phyloP scores from a whole-genome alignment of 73 alveolate species.

The Symbiodinium pilosum region DNA sequence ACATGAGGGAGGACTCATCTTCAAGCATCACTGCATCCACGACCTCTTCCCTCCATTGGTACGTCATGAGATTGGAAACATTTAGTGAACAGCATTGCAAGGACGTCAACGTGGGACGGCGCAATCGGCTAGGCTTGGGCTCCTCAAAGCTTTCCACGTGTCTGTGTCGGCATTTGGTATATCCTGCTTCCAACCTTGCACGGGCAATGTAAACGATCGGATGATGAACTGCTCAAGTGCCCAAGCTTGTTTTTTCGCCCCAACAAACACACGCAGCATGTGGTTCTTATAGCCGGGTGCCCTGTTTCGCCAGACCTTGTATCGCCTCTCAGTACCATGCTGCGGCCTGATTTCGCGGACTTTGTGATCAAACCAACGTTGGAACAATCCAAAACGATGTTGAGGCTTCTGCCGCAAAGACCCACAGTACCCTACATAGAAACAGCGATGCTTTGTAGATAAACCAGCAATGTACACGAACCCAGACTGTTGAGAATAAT shows the following conservation, averaged over 20 bases:
- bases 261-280: not conserved
- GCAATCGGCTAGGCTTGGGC: too few species aligned
- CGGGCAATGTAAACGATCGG: not conserved
- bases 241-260: not conserved
- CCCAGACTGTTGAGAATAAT: not conserved
- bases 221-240: slow-evolving; percentile 25
- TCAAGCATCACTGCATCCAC: not conserved
- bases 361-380: slow-evolving; percentile 32
- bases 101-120: too few species aligned
- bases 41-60: not conserved
- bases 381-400: not conserved
- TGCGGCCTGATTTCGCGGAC: not conserved
- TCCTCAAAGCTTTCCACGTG: too few species aligned
- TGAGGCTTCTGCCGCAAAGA: not conserved
- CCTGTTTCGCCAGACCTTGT: slow-evolving; percentile 4
- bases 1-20: not conserved
- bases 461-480: not conserved
- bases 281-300: not conserved
- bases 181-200: not conserved
- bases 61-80: not conserved
- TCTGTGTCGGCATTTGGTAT: not conserved
- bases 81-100: not conserved
- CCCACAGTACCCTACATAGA: not conserved
- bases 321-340: not conserved
- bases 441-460: not conserved